These are phyloP conservation scores for Cystobasidium sp. DNA, from an alignment of 1,284 basidiomycete species.

Conservation along the genomic window DNA sequence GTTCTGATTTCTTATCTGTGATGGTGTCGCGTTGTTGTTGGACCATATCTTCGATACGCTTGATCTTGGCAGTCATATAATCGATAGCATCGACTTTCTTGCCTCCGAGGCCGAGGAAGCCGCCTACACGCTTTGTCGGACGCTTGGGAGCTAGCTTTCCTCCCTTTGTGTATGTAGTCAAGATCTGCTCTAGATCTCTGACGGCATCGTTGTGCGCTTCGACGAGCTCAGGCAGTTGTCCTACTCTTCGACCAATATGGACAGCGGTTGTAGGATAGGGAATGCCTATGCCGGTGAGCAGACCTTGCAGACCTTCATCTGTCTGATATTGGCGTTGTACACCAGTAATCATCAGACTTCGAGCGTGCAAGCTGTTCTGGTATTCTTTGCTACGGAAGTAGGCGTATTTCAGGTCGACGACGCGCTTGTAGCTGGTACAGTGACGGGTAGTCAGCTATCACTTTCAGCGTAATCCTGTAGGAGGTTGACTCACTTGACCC, in stretches of 20 bases:
- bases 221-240: slow-evolving; percentile 73
- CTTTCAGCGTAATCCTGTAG: background rate
- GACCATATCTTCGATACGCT: slow-evolving; percentile 68
- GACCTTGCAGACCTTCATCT: slow-evolving; percentile 65
- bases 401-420: slow-evolving; percentile 43
- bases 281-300: slow-evolving; percentile 57
- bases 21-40: slow-evolving; percentile 63
- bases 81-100: slow-evolving; percentile 80
- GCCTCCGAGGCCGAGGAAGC: slow-evolving; percentile 74
- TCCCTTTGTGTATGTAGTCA: slow-evolving; percentile 80
- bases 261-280: slow-evolving; percentile 83
- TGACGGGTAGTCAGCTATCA: background rate
- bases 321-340: slow-evolving; percentile 75
- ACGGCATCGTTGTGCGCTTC: slow-evolving; percentile 81
- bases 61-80: slow-evolving; percentile 68
- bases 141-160: slow-evolving; percentile 73
- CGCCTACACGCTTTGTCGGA: slow-evolving; percentile 74
- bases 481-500: slow-evolving; percentile 55
- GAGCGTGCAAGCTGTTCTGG: slow-evolving; percentile 72
- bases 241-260: slow-evolving; percentile 76
- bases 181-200: slow-evolving; percentile 75
- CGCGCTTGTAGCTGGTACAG: slow-evolving; percentile 41
- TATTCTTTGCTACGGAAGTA: slow-evolving; percentile 81
- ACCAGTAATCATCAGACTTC: slow-evolving; percentile 73
- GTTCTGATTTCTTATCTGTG: slow-evolving; percentile 66